Conservation (phyloP, 331 rosid species). For the Pyracantha coccinea region DNA sequence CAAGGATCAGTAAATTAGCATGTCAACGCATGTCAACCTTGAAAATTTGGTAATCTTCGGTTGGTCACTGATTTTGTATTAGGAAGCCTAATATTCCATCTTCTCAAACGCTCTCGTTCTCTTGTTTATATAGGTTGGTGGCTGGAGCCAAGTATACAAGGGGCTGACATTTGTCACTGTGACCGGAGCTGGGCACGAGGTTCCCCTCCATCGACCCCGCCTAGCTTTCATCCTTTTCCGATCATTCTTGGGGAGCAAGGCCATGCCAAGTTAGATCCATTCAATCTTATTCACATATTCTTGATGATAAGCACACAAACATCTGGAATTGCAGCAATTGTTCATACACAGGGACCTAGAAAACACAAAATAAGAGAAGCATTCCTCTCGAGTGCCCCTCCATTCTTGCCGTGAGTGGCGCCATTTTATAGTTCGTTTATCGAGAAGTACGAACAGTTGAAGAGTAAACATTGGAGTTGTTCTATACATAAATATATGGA, state of each 20-base stretch:
- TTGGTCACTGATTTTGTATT: neutral
- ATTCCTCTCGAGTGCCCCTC: slow-evolving; percentile 55
- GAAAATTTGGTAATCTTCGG: no score
- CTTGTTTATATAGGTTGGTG: slow-evolving; percentile 60
- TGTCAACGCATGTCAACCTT: no score
- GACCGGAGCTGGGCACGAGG: slow-evolving; percentile 94
- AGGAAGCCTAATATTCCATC: neutral
- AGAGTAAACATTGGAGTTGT: neutral
- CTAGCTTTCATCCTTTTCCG: slow-evolving; percentile 77
- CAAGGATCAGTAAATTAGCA: neutral
- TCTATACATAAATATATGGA: slow-evolving; percentile 17
- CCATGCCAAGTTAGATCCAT: slow-evolving; percentile 43
- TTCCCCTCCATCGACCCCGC: slow-evolving; percentile 84
- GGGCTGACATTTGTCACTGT: slow-evolving; percentile 81
- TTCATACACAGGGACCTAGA: slow-evolving; percentile 20
- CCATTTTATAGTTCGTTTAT: neutral
- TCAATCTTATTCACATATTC: slow-evolving; percentile 19
- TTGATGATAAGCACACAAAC: slow-evolving; percentile 23
- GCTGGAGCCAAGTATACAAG: slow-evolving; percentile 86
- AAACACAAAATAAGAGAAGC: slow-evolving; percentile 41
- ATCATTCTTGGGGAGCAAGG: slow-evolving; percentile 77
- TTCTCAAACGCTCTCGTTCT: slow-evolving; percentile 9
- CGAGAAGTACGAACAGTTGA: neutral
- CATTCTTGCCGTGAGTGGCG: slow-evolving; percentile 12
- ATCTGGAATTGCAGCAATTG: neutral